Base-by-base conservation (phyloP, 1,284 basidiomycete species). In the Cutaneotrichosporon dermatis region DNA sequence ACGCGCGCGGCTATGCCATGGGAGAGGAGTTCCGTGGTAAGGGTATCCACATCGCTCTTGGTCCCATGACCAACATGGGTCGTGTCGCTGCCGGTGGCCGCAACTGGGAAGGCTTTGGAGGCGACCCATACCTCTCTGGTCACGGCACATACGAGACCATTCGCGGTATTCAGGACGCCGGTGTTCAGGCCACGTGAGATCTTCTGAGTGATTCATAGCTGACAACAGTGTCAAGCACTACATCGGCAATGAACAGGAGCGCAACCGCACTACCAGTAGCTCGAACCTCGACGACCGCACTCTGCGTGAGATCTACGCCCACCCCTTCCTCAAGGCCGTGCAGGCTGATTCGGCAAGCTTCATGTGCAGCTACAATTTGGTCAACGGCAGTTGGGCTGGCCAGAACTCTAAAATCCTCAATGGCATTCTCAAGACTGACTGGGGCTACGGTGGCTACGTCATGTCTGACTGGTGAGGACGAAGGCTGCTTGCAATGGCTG, bases 41-140 rank as follows among this genome's bases (percentile, higher is more conserved):
- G 72, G 92, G 92, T 46, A 86, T 88, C 58, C 83, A 94, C 69
- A 81, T 88, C 58, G 83, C 82, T 6, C 79, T 89, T 7, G 86
- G 86, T 7, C 78, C 76, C 2, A 72, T 72, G 68, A 76, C 73
- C 48, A 77, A 78, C 57, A 73, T 87, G 54, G 82, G 81, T 55
- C 82, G 87, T n/a, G 80, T 80, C 1, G 83, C 86, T 5, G 83
- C 82, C 13, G 84, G 80, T 3, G 90, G 90, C 0, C 80, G 90
- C 9, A 90, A 89, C 74, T 93, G 88, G 88, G 90, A 93, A 79
- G 88, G 88, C 7, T 91, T 89, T 63, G 86, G 88, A 51, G 72
- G 60, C 37, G 74, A 76, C 63, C 88, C 89, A 0, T 92, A 86
- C 78, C 79, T 92, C 44, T 73, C 83, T 87, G 62, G 76, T 80